Conservation (phyloP, 441 rosid genomes). For the Pelargonium myrrhifolium region DNA sequence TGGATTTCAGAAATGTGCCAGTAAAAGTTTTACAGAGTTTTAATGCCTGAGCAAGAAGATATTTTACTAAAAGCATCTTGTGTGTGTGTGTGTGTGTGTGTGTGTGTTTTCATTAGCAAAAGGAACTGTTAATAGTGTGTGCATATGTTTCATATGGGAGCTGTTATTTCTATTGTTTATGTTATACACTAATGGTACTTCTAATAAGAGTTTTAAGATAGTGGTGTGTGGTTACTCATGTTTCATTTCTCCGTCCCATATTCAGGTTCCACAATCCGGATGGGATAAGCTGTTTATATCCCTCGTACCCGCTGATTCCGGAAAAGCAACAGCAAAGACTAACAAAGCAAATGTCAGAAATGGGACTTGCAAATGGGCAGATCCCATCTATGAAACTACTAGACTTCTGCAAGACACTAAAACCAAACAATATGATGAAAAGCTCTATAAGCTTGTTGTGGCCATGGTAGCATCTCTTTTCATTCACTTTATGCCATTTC, state of each 20-base stretch:
- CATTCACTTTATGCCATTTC: slow-evolving; percentile 8
- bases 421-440: slow-evolving; percentile 79
- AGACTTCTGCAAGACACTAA: slow-evolving; percentile 84
- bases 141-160: no score
- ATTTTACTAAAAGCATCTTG: no score
- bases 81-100: no score
- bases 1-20: no score
- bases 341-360: slow-evolving; percentile 95
- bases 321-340: slow-evolving; percentile 86
- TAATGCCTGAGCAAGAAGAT: no score
- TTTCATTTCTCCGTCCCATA: slow-evolving; percentile 10
- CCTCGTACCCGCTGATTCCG: slow-evolving; percentile 83
- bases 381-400: slow-evolving; percentile 96
- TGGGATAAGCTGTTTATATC: slow-evolving; percentile 98
- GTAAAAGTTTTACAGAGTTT: no score
- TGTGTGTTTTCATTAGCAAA: no score
- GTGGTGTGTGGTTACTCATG: slow-evolving; percentile 10
- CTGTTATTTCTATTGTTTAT: no score
- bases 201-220: neutral
- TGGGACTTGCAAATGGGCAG: slow-evolving; percentile 97
- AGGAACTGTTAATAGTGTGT: no score
- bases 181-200: neutral
- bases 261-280: slow-evolving; percentile 83
- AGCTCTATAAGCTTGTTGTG: slow-evolving; percentile 73
- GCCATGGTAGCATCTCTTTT: slow-evolving; percentile 56